Evolutionary conservation across 768 basidiomycete species (phyloP).

Genomic region (Pulveroboletus sp.): DNA sequence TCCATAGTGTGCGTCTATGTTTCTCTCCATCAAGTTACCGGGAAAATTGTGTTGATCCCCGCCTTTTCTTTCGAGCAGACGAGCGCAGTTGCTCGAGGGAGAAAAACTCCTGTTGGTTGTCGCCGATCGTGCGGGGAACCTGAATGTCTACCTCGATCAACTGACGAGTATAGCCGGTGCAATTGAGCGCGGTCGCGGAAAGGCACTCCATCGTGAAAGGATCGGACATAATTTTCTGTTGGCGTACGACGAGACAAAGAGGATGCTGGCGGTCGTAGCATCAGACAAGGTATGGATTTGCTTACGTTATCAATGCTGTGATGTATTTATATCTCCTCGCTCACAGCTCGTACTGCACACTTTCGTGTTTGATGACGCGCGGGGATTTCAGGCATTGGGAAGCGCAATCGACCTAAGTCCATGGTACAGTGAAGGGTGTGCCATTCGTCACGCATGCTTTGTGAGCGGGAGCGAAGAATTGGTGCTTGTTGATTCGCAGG

Average conservation of each 20-base stretch:
- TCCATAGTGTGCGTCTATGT: too few relatives aligned
- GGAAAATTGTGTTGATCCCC: too few relatives aligned
- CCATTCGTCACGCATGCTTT: constrained; percentile 33
- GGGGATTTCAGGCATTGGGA: constrained; percentile 40
- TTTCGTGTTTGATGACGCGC: constrained; percentile 46
- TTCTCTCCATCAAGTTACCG: too few relatives aligned
- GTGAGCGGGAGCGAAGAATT: constrained; percentile 50
- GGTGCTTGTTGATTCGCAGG: constrained; percentile 42
- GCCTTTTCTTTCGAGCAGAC: too few relatives aligned
- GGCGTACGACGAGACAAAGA: constrained; percentile 49
- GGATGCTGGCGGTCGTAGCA: constrained; percentile 43
- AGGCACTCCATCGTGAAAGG: constrained; percentile 39
- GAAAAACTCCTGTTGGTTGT: constrained; percentile 18
- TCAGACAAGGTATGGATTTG: constrained; percentile 27
- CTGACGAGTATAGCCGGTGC: constrained; percentile 14
- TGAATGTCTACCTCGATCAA: too few relatives aligned
- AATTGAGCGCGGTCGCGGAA: constrained; percentile 28
- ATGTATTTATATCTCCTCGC: too few relatives aligned
- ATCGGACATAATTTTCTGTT: constrained; percentile 43
- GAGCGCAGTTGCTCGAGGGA: too few relatives aligned
- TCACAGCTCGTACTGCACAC: constrained; percentile 38
- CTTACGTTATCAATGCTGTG: too few relatives aligned
- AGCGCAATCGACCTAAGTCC: constrained; percentile 36
- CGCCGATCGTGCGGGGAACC: constrained; percentile 10
- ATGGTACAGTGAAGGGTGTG: constrained; percentile 40